Percentiles rank a stretch among this genome's conserved stretches.
phyloP scores from a whole-genome alignment of 1,284 basidiomycete species.

The Sanghuangporus weigelae region DNA sequence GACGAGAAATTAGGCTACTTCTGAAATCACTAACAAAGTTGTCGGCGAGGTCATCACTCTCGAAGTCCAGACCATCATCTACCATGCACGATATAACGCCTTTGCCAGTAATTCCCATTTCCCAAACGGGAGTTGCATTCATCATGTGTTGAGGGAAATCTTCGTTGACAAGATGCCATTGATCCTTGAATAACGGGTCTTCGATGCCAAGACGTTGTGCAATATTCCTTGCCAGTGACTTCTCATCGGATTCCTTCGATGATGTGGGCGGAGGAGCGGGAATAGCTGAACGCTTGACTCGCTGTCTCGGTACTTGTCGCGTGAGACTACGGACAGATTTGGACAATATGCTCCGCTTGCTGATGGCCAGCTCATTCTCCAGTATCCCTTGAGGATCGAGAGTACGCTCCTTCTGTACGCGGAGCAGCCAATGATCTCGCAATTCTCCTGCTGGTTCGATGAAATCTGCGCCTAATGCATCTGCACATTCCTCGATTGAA shows the following conservation, averaged over 20 bases:
- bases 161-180: conserved; percentile 92
- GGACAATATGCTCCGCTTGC: conserved; percentile 37
- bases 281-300: conserved; percentile 47
- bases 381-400: conserved; percentile 23
- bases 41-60: conserved; percentile 78
- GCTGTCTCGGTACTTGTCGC: conserved; percentile 56
- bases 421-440: conserved; percentile 78
- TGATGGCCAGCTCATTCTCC: conserved; percentile 30
- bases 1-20: conserved; percentile 9
- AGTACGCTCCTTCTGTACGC: conserved; percentile 42
- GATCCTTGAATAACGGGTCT: conserved; percentile 83
- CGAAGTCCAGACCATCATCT: conserved; percentile 94
- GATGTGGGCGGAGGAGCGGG: conserved; percentile 52
- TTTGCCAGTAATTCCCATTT: conserved; percentile 80
- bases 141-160: conserved; percentile 74
- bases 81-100: conserved; percentile 88
- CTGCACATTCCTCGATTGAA: conserved; percentile 54
- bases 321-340: conserved; percentile 53
- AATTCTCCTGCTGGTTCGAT: conserved; percentile 89
- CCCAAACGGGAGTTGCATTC: conserved; percentile 87
- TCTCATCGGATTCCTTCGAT: conserved; percentile 26
- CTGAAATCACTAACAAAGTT: conserved; percentile 75
- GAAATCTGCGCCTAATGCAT: conserved; percentile 73
- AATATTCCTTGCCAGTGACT: conserved; percentile 43
- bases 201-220: conserved; percentile 64